Evolutionary conservation across 2,329 filamentous ascomycete genomes (phyloP), one percentile per base, ranked within the genome.

Genomic region (Penicillium verrucosum): DNA sequence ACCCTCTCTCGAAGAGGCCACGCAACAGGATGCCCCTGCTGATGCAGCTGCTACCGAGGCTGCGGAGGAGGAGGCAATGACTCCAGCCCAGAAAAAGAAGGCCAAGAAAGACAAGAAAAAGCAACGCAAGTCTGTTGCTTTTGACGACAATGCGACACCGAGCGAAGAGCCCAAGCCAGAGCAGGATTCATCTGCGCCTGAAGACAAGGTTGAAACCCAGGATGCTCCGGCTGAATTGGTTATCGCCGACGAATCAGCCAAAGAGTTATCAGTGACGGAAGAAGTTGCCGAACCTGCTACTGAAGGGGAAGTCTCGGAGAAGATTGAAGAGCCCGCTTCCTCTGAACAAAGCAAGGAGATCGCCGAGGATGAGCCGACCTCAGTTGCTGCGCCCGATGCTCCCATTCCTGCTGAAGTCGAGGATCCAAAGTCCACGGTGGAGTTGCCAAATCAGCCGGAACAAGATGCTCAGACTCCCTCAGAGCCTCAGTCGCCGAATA

Each of bases 91-190:
- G 21, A 64, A 59, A 50, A 48, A 46, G 23, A 59, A 64, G 23
- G 56, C 56, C 7, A 65, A 64, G 44, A 60, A 66, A 41, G 62
- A 65, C 32, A 66, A 61, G 54, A 65, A 65, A 25, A 65, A 62
- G 55, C 41, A 52, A 37, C 64, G 59, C 44, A 65, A 65, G 23
- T 66, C 62, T 38, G 60, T 64, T n/a, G 52, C 59, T 46, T 57
- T 57, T n/a, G 51, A 57, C 1, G 57, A 54, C 10, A 23, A 38
- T 29, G 16, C 49, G 30, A 50, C 41, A 9, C 21, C 14, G 23
- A 12, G 37, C 11, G 53, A 56, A 30, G 42, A 59, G n/a, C n/a
- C 32, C 3, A 52, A 57, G 29, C 11, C 36, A 9, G 59, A 62
- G 21, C 49, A 58, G 25, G 51, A 59, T 34, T 25, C 32, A 4